Evolutionary conservation across 192 early-diverging fungal species (phyloP), one percentile per base, ranked within the genome.

Genomic region (Funneliformis geosporum): DNA sequence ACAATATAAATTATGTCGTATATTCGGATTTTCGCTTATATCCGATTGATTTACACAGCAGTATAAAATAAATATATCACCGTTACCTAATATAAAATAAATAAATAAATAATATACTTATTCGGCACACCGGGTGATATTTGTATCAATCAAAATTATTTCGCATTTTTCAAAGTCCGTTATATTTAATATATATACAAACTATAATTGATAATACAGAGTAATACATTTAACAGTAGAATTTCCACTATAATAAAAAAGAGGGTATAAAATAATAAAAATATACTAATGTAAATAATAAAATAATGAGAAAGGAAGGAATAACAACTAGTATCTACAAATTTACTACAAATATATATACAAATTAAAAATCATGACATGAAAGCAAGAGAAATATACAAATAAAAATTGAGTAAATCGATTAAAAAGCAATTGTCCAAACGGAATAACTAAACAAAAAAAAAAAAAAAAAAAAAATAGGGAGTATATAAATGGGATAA

Each of bases 291-390:
- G 18, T 55, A 14, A 55, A 18, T 55, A 55, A 40, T 69, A 69
- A 42, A 43, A 69, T 40, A 69, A 40, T 40, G 39, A 69, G 21
- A 68, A 40, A 21, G 42, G 40, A 40, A 69, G 28, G 38, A 42
- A 69, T 69, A 40, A 42, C 12, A 69, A 40, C 28, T 40, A 40
- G 67, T 40, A 69, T 69, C 28, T 33, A 69, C 62, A 65, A 65
- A 25, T 65, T 33, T 65, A 69, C 67, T 43, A 69, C 67, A 40
- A 69, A 40, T 69, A 69, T 69, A 69, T 69, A 33, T 69, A 69
- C 67, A 69, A 69, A 40, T 69, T 69, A 69, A 40, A 69, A 65
- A 65, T 65, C 25, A 25, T 27, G 62, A 28, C 12, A 65, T 42
- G 18, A 69, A 38, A 38, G 18, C 67, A 42, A 69, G 39, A 69